Conservation (phyloP, 2,329 filamentous ascomycete species). For the Fusarium ramigenum region DNA sequence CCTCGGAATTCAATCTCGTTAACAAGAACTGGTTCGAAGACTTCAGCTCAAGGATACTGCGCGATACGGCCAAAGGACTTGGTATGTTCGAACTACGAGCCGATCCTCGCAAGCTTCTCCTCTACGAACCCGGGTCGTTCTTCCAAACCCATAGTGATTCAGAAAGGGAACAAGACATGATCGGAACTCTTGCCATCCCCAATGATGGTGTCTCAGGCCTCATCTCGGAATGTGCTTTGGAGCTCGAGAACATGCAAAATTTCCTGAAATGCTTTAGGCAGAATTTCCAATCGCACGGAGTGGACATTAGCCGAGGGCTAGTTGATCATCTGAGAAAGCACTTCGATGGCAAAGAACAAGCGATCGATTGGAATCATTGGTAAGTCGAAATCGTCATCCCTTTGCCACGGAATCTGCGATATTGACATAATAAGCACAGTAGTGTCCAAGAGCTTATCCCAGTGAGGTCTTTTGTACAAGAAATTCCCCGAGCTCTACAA, state of each 20-base stretch:
- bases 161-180: slow-evolving; percentile 3
- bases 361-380: slow-evolving; percentile 7
- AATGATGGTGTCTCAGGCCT: neutral
- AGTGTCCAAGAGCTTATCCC: neutral
- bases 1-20: slow-evolving; percentile 1
- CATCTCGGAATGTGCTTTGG: slow-evolving; percentile 14
- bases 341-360: neutral
- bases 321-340: neutral
- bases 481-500: neutral
- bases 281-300: neutral
- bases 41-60: neutral
- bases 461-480: neutral
- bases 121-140: slow-evolving; percentile 26
- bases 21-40: neutral
- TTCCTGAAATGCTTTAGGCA: neutral
- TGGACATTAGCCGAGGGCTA: neutral
- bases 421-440: neutral
- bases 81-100: neutral
- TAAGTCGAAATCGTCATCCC: neutral
- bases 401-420: neutral
- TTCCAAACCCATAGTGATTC: slow-evolving; percentile 15
- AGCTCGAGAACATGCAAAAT: neutral
- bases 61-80: neutral
- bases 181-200: slow-evolving; percentile 7
- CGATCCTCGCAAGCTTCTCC: slow-evolving; percentile 19